A percentile compares a stretch with the other conserved stretches of the same genome.
Evolutionary conservation across 257 asterid species (phyloP).

Genomic region (Capsicum pubescens): DNA sequence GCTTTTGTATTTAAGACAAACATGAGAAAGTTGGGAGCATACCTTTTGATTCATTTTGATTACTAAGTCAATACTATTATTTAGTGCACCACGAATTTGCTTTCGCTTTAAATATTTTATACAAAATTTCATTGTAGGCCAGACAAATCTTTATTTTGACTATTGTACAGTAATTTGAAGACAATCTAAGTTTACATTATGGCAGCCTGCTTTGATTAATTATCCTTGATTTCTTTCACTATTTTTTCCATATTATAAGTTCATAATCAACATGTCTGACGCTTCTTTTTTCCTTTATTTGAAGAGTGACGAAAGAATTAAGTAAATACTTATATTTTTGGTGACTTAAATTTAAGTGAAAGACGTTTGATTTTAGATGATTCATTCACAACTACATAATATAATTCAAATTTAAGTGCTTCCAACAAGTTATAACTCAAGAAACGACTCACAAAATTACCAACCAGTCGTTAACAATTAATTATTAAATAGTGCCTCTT

Average conservation of each 20-base stretch:
- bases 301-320: not conserved
- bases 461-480: not conserved
- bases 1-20: slow-evolving; percentile 31
- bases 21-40: slow-evolving; percentile 40
- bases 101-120: not conserved
- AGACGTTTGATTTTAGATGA: not conserved
- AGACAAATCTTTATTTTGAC: slow-evolving; percentile 3
- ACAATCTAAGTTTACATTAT: not conserved
- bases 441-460: not conserved
- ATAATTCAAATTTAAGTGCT: too few relatives aligned
- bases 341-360: not conserved
- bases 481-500: not conserved
- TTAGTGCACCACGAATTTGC: not conserved
- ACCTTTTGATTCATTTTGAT: slow-evolving; percentile 22
- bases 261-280: not conserved
- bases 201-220: not conserved
- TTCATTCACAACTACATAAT: not conserved
- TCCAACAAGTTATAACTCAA: not conserved
- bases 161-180: not conserved
- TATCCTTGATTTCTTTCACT: not conserved
- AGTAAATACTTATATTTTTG: not conserved
- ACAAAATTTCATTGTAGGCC: not conserved
- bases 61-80: not conserved
- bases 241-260: not conserved
- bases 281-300: not conserved